Percentiles rank a stretch among this genome's conserved stretches.
Evolutionary conservation across 2,329 filamentous ascomycete species (phyloP).

Genomic region (Plectosphaerella plurivora): DNA sequence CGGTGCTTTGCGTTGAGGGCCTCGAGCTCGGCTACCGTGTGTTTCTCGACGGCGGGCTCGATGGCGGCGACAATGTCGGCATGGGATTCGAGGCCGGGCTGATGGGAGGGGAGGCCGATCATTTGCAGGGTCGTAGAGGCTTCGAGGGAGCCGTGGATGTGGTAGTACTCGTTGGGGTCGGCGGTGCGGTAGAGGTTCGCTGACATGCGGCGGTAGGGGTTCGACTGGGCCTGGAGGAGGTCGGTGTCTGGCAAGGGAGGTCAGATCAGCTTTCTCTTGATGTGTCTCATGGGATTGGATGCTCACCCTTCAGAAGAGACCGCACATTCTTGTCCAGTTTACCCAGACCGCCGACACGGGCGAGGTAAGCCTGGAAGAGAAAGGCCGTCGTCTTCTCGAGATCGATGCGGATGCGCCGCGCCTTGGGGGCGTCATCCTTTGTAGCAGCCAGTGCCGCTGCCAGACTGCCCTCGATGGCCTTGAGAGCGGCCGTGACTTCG

Average conservation of each 20-base stretch:
- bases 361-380: conserved; percentile 32
- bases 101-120: conserved; percentile 61
- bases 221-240: conserved; percentile 64
- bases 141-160: conserved; percentile 71
- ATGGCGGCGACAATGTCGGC: conserved; percentile 54
- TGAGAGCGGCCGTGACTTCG: conserved; percentile 36
- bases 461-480: conserved; percentile 33
- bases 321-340: conserved; percentile 30
- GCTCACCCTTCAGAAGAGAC: conserved; percentile 22
- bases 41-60: conserved; percentile 52
- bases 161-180: conserved; percentile 63
- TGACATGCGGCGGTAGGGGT: conserved; percentile 66
- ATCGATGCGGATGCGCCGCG: conserved; percentile 21
- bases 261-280: not conserved
- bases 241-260: conserved; percentile 56
- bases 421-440: conserved; percentile 8
- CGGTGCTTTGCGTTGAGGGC: conserved; percentile 46
- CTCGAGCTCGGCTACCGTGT: conserved; percentile 53
- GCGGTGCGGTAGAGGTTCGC: conserved; percentile 69
- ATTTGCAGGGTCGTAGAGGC: conserved; percentile 65
- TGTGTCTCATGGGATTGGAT: not conserved
- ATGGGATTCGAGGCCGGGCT: conserved; percentile 58
- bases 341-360: conserved; percentile 29
- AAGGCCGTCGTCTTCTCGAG: conserved; percentile 36
- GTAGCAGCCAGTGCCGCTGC: conserved; percentile 25